Conservation (phyloP, 139 green algal species). For the Coelastrella sp. region DNA sequence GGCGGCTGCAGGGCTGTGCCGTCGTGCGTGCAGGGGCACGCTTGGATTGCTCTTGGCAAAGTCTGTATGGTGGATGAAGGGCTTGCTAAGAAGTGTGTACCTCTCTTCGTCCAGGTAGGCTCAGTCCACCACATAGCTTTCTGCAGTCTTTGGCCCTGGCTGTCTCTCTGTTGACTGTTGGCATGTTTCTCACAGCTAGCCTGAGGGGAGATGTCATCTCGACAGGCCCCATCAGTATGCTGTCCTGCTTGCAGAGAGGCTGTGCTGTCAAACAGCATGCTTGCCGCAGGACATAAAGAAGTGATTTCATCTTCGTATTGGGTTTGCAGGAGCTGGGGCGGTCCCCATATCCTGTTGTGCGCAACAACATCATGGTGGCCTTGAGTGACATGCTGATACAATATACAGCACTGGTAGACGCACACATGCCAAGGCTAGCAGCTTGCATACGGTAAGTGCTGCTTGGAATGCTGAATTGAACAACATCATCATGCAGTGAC, state of each 20-base stretch:
- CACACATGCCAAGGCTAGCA: slow-evolving; percentile 80
- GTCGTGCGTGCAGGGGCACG: slow-evolving; percentile 61
- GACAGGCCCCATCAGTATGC: neutral
- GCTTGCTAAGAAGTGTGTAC: slow-evolving; percentile 82
- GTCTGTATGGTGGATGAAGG: slow-evolving; percentile 84
- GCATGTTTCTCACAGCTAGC: too few relatives aligned
- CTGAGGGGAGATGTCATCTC: too few relatives aligned
- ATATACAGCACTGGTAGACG: slow-evolving; percentile 88
- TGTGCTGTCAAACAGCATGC: neutral
- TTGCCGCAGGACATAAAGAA: neutral
- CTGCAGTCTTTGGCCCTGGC: too few relatives aligned
- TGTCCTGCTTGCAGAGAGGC: neutral
- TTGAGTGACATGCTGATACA: slow-evolving; percentile 88
- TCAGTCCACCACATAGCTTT: too few relatives aligned
- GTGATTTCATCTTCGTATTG: neutral
- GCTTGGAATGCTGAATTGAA: too few relatives aligned
- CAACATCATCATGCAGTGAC: too few relatives aligned
- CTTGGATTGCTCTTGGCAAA: slow-evolving; percentile 87
- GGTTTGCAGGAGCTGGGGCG: slow-evolving; percentile 65
- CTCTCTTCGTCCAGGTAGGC: slow-evolving; percentile 81
- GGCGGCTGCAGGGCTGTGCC: neutral
- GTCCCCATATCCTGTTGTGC: slow-evolving; percentile 67
- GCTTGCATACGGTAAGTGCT: slow-evolving; percentile 65
- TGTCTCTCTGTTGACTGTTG: too few relatives aligned
- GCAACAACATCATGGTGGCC: slow-evolving; percentile 94